phyloP scores from a whole-genome alignment of 768 basidiomycete species.

The Cystobasidiopsis lactophilus region DNA sequence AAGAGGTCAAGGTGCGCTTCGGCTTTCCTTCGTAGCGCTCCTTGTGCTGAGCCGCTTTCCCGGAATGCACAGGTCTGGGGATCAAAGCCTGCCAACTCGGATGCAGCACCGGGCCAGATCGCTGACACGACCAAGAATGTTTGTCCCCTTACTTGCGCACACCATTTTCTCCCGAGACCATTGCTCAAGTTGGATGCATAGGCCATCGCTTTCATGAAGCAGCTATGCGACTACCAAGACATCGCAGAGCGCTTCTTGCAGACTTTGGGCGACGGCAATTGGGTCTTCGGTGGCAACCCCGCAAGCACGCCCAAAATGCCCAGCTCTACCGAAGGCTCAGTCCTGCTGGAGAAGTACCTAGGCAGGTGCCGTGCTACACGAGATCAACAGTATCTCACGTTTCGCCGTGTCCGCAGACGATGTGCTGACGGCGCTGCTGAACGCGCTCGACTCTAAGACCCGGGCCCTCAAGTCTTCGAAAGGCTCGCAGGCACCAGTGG shows the following conservation, averaged over 20 bases:
- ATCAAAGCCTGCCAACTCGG: not conserved
- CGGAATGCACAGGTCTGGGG: not conserved
- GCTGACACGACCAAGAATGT: not conserved
- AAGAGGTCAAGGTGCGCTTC: conserved; percentile 16
- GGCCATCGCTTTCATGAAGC: conserved; percentile 19
- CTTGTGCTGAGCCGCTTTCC: no score
- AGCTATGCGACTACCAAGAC: conserved; percentile 16
- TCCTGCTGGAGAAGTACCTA: conserved; percentile 13
- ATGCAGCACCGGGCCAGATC: not conserved
- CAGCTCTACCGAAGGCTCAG: conserved; percentile 3
- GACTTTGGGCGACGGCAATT: conserved; percentile 20
- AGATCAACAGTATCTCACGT: no score
- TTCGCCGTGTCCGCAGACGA: no score
- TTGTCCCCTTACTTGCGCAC: not conserved
- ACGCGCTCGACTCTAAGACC: not conserved
- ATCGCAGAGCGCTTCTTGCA: conserved; percentile 14
- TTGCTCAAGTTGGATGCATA: not conserved
- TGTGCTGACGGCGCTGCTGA: not conserved
- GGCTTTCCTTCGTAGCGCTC: not conserved
- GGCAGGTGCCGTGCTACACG: no score
- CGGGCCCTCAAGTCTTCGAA: not conserved
- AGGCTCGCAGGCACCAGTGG: conserved; percentile 1
- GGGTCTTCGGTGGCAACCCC: conserved; percentile 10
- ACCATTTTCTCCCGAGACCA: not conserved
- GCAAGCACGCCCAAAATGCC: not conserved